Evolutionary conservation across 768 basidiomycete genomes (phyloP), one percentile per base, ranked within the genome.

Genomic region (Pisolithus albus): DNA sequence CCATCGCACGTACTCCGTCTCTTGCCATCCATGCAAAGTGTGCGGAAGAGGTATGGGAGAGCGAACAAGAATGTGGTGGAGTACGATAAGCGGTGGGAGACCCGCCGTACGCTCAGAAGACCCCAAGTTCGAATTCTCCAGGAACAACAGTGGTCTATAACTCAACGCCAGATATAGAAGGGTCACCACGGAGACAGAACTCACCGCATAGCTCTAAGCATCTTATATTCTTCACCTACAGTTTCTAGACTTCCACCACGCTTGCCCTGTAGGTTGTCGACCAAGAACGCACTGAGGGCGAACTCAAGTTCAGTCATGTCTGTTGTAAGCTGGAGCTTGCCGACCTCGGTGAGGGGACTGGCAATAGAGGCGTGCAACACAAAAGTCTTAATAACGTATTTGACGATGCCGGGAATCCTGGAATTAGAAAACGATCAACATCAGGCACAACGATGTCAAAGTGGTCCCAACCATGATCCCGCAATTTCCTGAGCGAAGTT

Each of bases 291-390:
- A 59, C 83, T 87, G 50, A 99, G 66, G 0, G 89, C 84, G 65
- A 98, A 96, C 71, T 99, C 96, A 54, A 98, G 77, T 65, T 92
- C 89, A 0, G 94, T 88, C 92, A 97, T 95, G 66, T 99, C 95
- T 44, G 84, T 88, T 52, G 92, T 91, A 56, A 98, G 75, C 69
- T 95, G 93, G 23, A 99, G 79, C 65, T 96, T 97, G 13, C 94
- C 93, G 52, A 80, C 79, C 72, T 99, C 96, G 5, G 92, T 87
- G 5, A 98, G 75, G 0, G 94, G 94, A 59, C 84, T 83, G 8
- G 86, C 89, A 51, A 98, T 92, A 23, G 92, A 95, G n/a, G 88
- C 85, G 61, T 99, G 94, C 36, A 97, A 68, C 9, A 99, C 82
- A 67, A 97, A 99, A 3, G 82, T 87, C 56, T 80, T 79, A 44